Conservation (phyloP, 257 asterid genomes). For the Lavandula angustifolia region DNA sequence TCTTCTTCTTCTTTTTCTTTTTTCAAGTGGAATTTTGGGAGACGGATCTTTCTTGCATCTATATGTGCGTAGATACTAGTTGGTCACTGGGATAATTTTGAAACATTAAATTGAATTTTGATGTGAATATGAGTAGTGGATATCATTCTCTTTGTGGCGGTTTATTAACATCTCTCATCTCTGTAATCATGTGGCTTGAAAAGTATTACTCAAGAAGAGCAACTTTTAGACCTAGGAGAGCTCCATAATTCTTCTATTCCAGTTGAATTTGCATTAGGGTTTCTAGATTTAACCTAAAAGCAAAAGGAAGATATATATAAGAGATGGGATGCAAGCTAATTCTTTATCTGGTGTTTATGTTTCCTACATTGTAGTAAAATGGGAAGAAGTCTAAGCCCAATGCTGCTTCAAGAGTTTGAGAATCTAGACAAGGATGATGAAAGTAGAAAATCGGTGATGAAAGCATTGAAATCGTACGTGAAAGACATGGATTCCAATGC, state of each 20-base stretch:
- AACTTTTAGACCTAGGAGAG: too few species aligned
- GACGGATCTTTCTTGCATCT: not conserved
- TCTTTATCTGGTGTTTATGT: too few species aligned
- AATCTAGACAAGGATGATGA: slow-evolving; percentile 91
- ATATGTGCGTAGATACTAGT: not conserved
- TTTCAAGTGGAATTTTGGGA: not conserved
- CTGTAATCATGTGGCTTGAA: not conserved
- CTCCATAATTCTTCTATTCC: not conserved
- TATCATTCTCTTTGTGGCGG: not conserved
- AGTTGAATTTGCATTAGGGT: not conserved
- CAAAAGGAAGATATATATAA: not conserved
- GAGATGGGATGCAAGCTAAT: too few species aligned
- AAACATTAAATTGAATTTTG: not conserved
- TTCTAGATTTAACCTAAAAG: slow-evolving; percentile 4
- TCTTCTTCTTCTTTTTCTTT: not conserved
- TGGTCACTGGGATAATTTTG: not conserved
- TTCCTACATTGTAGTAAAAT: slow-evolving; percentile 27
- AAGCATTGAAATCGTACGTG: slow-evolving; percentile 76
- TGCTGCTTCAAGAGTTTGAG: slow-evolving; percentile 71
- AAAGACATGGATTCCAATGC: slow-evolving; percentile 93
- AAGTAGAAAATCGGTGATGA: slow-evolving; percentile 87
- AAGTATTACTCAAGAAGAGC: not conserved
- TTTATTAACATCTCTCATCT: not conserved
- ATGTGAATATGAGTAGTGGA: not conserved
- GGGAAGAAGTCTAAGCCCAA: slow-evolving; percentile 81